Percentiles rank a stretch among this genome's conserved stretches.
Conservation (phyloP, 306 rosid genomes). For the Trifolium fragiferum region DNA sequence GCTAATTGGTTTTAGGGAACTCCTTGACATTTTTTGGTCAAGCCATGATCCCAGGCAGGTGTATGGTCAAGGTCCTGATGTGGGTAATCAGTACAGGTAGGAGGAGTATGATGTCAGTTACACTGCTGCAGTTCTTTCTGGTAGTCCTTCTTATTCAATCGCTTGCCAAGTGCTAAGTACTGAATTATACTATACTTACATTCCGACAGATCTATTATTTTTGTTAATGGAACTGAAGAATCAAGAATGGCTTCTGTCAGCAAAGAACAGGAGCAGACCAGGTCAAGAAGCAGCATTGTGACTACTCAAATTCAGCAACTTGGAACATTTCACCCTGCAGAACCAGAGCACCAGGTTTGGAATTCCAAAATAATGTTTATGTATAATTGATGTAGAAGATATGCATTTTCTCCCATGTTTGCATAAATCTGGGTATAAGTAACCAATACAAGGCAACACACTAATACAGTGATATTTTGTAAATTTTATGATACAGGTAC, state of each 20-base stretch:
- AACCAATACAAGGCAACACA: background rate
- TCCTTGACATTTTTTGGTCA: conserved; percentile 85
- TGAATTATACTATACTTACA: conserved; percentile 23
- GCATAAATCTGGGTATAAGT: conserved; percentile 15
- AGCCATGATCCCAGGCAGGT: conserved; percentile 94
- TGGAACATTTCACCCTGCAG: conserved; percentile 76
- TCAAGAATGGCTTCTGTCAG: conserved; percentile 72
- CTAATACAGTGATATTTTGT: background rate
- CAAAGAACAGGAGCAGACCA: conserved; percentile 88
- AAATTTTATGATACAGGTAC: background rate
- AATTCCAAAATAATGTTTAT: conserved; percentile 30
- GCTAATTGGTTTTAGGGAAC: conserved; percentile 65
- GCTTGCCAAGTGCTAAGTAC: conserved; percentile 11
- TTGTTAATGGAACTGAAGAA: conserved; percentile 83
- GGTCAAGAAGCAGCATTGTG: conserved; percentile 75
- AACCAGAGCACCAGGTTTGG: conserved; percentile 90
- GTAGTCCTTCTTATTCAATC: conserved; percentile 28
- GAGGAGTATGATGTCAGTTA: conserved; percentile 32
- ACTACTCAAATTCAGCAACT: conserved; percentile 81
- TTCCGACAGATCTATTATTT: conserved; percentile 76
- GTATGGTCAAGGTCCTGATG: conserved; percentile 99
- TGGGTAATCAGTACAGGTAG: conserved; percentile 92
- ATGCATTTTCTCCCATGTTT: conserved; percentile 9
- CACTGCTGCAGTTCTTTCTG: conserved; percentile 8
- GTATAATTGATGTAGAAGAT: conserved; percentile 12